A percentile compares a stretch with the other conserved stretches of the same genome.
These are phyloP conservation scores for Candida qinlingensis DNA, from an alignment of 805 yeast genomes.

Conservation along the genomic window DNA sequence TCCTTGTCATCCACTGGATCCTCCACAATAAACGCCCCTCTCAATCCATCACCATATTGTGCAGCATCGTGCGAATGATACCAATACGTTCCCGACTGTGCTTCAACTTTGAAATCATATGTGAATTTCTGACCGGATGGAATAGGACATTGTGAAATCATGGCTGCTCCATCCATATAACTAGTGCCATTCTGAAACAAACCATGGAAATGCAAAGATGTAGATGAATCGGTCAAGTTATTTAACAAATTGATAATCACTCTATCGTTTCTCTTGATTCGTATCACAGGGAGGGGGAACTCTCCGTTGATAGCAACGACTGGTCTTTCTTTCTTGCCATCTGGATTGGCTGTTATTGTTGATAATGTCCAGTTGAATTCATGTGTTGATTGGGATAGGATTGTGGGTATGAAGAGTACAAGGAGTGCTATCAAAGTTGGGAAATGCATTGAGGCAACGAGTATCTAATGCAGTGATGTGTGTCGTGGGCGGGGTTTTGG, in stretches of 20 bases:
- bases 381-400: constrained; percentile 36
- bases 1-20: constrained; percentile 40
- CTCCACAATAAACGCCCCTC: constrained; percentile 73
- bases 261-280: constrained; percentile 75
- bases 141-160: constrained; percentile 87
- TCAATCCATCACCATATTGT: constrained; percentile 92
- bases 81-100: constrained; percentile 91
- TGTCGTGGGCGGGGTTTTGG: too few species aligned
- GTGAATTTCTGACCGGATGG: constrained; percentile 68
- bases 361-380: constrained; percentile 60
- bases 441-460: too few species aligned
- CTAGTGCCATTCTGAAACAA: constrained; percentile 65
- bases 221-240: constrained; percentile 52
- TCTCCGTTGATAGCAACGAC: constrained; percentile 41
- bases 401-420: neutral
- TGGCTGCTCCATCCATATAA: constrained; percentile 89
- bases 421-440: neutral
- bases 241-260: constrained; percentile 69
- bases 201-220: constrained; percentile 92
- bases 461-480: too few species aligned
- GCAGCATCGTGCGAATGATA: constrained; percentile 91
- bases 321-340: constrained; percentile 34
- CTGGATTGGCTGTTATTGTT: constrained; percentile 44
- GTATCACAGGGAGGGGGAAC: constrained; percentile 84
- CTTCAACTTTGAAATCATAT: constrained; percentile 82